phyloP scores from a whole-genome alignment of 2,329 filamentous ascomycete species.

The Scorias spongiosa region DNA sequence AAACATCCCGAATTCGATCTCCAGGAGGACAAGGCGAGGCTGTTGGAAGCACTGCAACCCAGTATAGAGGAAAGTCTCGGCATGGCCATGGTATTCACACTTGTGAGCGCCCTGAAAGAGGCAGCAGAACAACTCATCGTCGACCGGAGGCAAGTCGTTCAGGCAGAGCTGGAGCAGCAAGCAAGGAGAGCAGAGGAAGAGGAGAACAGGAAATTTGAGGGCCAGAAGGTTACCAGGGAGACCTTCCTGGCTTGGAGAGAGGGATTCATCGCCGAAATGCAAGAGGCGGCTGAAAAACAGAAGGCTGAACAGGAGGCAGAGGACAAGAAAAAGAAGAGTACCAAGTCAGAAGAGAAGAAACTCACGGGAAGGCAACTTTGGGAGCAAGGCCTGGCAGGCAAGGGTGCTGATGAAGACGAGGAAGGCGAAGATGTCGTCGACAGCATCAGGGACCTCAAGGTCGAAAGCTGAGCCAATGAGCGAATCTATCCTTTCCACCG shows the following conservation, averaged over 20 bases:
- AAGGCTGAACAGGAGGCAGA: slow-evolving; percentile 57
- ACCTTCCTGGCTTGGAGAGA: slow-evolving; percentile 73
- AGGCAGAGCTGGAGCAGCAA: slow-evolving; percentile 37
- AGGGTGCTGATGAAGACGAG: slow-evolving; percentile 52
- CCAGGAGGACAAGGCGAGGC: slow-evolving; percentile 57
- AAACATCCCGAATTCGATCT: slow-evolving; percentile 64
- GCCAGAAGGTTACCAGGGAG: slow-evolving; percentile 74
- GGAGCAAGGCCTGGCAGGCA: slow-evolving; percentile 39
- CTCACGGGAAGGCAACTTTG: slow-evolving; percentile 46
- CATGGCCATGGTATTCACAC: slow-evolving; percentile 93
- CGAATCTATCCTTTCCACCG: no score
- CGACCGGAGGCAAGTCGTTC: slow-evolving; percentile 51
- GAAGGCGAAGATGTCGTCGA: slow-evolving; percentile 44
- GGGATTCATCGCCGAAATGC: slow-evolving; percentile 64
- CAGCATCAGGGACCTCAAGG: slow-evolving; percentile 55
- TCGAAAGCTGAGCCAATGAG: slow-evolving; percentile 24
- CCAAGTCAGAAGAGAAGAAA: slow-evolving; percentile 63
- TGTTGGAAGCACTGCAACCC: slow-evolving; percentile 56
- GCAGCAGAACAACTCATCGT: slow-evolving; percentile 71
- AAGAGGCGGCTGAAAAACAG: slow-evolving; percentile 44
- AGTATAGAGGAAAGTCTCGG: slow-evolving; percentile 85
- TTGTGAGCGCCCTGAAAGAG: slow-evolving; percentile 79
- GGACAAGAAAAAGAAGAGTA: slow-evolving; percentile 36
- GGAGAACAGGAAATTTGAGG: slow-evolving; percentile 94
- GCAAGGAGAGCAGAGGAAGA: slow-evolving; percentile 59